Evolutionary conservation across 805 yeast genomes (phyloP).

Genomic region (Wickerhamomyces kurtzmanii): DNA sequence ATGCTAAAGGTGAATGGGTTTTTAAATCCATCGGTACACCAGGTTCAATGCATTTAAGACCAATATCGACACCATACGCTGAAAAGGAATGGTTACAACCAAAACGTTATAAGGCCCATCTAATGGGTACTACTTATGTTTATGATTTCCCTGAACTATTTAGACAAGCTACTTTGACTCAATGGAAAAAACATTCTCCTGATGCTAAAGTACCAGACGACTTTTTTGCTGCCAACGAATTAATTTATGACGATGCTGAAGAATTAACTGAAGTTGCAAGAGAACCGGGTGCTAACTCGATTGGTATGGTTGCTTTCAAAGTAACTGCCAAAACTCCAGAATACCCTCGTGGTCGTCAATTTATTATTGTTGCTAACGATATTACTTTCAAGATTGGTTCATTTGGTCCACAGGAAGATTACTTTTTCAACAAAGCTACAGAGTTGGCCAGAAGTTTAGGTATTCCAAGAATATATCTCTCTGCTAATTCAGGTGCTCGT

Average conservation of each 20-base stretch:
- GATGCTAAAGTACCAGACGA: conserved; percentile 61
- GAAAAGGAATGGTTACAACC: conserved; percentile 98
- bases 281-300: conserved; percentile 91
- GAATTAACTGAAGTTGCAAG: conserved; percentile 81
- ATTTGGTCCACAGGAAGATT: conserved; percentile 94
- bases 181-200: conserved; percentile 68
- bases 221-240: conserved; percentile 68
- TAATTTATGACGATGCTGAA: conserved; percentile 72
- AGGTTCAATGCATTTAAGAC: conserved; percentile 95
- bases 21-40: conserved; percentile 93
- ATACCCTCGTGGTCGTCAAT: conserved; percentile 92
- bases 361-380: conserved; percentile 91
- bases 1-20: conserved; percentile 90
- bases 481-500: conserved; percentile 99
- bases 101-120: conserved; percentile 95
- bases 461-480: conserved; percentile 88
- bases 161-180: conserved; percentile 80
- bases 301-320: conserved; percentile 98
- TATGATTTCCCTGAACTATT: conserved; percentile 98
- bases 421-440: conserved; percentile 85
- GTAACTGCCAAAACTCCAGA: conserved; percentile 90
- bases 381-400: conserved; percentile 98
- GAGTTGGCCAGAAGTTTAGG: conserved; percentile 86
- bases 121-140: conserved; percentile 96
- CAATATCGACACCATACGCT: conserved; percentile 93